phyloP scores from a whole-genome alignment of 2,329 filamentous ascomycete genomes.

The Thyridium curvatum region DNA sequence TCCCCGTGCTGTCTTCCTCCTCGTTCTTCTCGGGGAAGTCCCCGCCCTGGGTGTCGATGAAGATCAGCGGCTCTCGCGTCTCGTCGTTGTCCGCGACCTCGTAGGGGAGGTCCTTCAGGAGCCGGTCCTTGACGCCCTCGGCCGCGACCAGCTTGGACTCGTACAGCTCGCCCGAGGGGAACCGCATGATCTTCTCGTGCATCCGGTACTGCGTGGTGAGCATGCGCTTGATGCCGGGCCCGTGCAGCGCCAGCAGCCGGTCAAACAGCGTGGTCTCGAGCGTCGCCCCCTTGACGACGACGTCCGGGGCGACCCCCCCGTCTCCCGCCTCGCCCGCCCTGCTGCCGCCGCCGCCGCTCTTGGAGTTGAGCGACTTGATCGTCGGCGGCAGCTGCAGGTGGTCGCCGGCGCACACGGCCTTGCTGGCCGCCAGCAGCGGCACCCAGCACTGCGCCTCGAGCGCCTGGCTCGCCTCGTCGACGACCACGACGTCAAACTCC shows the following conservation, averaged over 20 bases:
- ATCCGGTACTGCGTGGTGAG: constrained; percentile 96
- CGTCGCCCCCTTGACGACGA: constrained; percentile 44
- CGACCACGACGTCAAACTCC: constrained; percentile 86
- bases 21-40: constrained; percentile 82
- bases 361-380: constrained; percentile 70
- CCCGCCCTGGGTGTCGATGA: constrained; percentile 94
- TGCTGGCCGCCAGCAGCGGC: constrained; percentile 70
- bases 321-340: not conserved
- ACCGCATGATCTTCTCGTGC: constrained; percentile 93
- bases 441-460: constrained; percentile 98
- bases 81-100: constrained; percentile 76
- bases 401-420: constrained; percentile 87
- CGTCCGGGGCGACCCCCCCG: constrained; percentile 18
- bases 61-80: constrained; percentile 79
- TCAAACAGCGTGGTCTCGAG: constrained; percentile 94
- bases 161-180: constrained; percentile 86
- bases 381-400: constrained; percentile 92
- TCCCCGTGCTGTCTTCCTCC: constrained; percentile 54
- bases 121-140: constrained; percentile 65
- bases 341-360: constrained; percentile 11
- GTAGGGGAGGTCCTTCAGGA: constrained; percentile 75
- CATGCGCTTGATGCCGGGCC: constrained; percentile 82
- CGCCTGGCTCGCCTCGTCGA: constrained; percentile 94
- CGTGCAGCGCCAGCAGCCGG: constrained; percentile 75
- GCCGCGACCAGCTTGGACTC: constrained; percentile 75